A percentile compares a stretch with the other conserved stretches of the same genome.
Conservation (phyloP, 179 eudicot genomes). For the Pouteria campechiana region DNA sequence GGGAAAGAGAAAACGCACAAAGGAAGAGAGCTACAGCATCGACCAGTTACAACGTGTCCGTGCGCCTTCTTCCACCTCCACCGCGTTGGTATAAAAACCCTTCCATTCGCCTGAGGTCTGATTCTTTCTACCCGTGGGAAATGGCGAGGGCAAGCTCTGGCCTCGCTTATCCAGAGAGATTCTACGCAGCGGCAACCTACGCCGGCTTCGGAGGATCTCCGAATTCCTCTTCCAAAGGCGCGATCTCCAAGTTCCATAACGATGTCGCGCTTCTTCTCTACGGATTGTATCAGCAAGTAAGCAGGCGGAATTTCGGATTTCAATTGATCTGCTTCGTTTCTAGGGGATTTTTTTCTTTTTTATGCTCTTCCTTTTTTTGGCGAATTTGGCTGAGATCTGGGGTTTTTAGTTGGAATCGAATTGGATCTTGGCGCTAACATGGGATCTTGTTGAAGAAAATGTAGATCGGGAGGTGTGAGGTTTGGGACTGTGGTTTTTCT, state of each 20-base stretch:
- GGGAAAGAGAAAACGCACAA: too few species aligned
- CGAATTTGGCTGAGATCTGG: not conserved
- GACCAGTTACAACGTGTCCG: too few species aligned
- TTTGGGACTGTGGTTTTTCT: too few species aligned
- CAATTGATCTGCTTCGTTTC: not conserved
- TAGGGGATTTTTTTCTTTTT: not conserved
- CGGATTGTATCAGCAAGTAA: slow-evolving; percentile 84
- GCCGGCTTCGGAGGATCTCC: slow-evolving; percentile 91
- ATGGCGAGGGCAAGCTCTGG: slow-evolving; percentile 78
- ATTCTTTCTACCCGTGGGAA: too few species aligned
- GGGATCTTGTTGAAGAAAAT: too few species aligned
- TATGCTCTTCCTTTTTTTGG: not conserved
- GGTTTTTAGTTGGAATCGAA: not conserved
- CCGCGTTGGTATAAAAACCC: too few species aligned
- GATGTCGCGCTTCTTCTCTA: slow-evolving; percentile 78
- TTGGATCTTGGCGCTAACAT: not conserved
- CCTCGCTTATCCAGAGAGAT: slow-evolving; percentile 94
- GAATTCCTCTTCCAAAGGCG: slow-evolving; percentile 27
- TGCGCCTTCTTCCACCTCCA: too few species aligned
- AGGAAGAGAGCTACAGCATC: too few species aligned
- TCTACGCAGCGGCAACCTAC: slow-evolving; percentile 88
- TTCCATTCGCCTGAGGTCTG: too few species aligned
- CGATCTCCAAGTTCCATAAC: slow-evolving; percentile 62
- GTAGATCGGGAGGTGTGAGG: too few species aligned
- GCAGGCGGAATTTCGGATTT: not conserved